These are phyloP conservation scores for Pseudogymnoascus sp. DNA, from an alignment of 2,329 filamentous ascomycete species.

Conservation along the genomic window DNA sequence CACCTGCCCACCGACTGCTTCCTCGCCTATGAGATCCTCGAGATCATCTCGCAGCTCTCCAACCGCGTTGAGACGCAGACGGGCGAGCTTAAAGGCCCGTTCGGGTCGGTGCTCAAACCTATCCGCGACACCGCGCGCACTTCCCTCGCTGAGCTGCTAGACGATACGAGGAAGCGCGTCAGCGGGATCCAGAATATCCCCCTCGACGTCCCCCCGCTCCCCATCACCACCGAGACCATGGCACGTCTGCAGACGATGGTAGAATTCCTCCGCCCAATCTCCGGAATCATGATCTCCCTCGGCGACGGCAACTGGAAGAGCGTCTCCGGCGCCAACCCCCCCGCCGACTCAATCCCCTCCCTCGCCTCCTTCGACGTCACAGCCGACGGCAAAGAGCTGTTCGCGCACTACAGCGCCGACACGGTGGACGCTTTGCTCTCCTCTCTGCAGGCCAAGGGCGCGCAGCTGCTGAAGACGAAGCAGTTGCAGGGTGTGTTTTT, in stretches of 20 bases:
- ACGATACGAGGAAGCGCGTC: slow-evolving; percentile 70
- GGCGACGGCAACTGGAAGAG: slow-evolving; percentile 87
- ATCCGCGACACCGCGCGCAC: slow-evolving; percentile 86
- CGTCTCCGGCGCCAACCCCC: slow-evolving; percentile 45
- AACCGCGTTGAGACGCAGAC: slow-evolving; percentile 74
- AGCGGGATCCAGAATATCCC: slow-evolving; percentile 61
- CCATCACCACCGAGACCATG: slow-evolving; percentile 78
- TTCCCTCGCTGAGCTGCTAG: slow-evolving; percentile 74
- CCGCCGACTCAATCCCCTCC: slow-evolving; percentile 58
- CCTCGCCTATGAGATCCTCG: slow-evolving; percentile 89
- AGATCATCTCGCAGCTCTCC: slow-evolving; percentile 76
- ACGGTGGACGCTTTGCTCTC: slow-evolving; percentile 76
- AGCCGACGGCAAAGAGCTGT: slow-evolving; percentile 79
- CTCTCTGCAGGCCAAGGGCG: slow-evolving; percentile 67
- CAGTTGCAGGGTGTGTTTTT: slow-evolving; percentile 80
- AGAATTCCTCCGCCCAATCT: slow-evolving; percentile 75
- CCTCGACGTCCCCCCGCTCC: slow-evolving; percentile 68
- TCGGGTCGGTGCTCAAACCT: slow-evolving; percentile 81
- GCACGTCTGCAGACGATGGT: slow-evolving; percentile 80
- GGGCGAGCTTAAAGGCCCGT: slow-evolving; percentile 73
- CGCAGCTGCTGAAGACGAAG: slow-evolving; percentile 67
- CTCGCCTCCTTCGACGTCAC: slow-evolving; percentile 78
- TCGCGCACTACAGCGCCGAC: slow-evolving; percentile 84
- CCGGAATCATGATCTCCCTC: slow-evolving; percentile 83
- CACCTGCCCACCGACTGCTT: slow-evolving; percentile 90